Base-by-base conservation (phyloP, 352 stramenopile genomes). In the Globisporangium mamillatum region DNA sequence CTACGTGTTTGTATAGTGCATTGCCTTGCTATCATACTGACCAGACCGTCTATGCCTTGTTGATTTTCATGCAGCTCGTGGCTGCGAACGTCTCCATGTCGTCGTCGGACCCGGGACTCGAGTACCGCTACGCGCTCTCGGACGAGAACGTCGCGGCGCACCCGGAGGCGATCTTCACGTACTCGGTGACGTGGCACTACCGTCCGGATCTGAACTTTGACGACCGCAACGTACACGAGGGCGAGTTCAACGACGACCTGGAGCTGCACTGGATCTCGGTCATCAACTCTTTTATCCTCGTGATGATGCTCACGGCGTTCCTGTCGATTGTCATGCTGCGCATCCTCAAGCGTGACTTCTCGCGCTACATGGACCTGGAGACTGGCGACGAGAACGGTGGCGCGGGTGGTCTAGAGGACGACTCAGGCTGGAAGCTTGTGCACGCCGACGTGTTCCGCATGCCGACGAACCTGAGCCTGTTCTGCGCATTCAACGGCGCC, bases 401-500 rank as follows among this genome's bases (percentile, higher is more conserved):
- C 48, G 91, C 97, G 36, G 78, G 93, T 50, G 76, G 91, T 12
- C 50, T 89, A 14, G 94, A 99, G 71, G 96, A 99, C 73, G 95
- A 98, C 72, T 97, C 93, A 96, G 98, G 98, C 44, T 99, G 98
- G 98, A 99, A 99, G 78, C 89, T 99, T 22, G 94, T 99, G 41
- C 98, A 99, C 76, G 97, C 97, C 4, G 98, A 99, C 74, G 97
- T 99, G 5, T 99, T 99, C 84, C 96, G 98, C 54, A 95, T 98
- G 73, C 97, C 97, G n/a, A 73, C 87, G 22, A 78, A 96, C 46
- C 74, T 96, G 54, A 96, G 80, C 41, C 60, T 99, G 8, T 98
- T 99, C 70, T 94, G 89, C 60, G 92, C 95, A 0, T 77, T 98
- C 20, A 91, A 89, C 46, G 97, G 97, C 66, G 90, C 95, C 24